phyloP scores from a whole-genome alignment of 148 eudicot species.

The Amaranthus cruentus region DNA sequence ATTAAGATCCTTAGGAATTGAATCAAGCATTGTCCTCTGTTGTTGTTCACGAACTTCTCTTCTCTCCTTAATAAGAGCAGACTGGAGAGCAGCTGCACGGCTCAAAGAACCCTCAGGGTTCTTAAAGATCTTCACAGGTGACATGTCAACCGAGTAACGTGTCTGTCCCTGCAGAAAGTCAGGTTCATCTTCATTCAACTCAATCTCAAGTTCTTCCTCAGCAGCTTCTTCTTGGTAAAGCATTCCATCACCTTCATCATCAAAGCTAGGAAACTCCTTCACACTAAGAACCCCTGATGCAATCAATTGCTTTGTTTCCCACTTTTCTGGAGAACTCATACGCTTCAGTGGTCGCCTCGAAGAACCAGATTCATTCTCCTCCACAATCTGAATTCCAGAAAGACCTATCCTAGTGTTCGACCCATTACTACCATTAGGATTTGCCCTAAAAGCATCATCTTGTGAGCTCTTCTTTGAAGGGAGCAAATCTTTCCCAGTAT shows the following conservation, averaged over 20 bases:
- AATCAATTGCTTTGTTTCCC: constrained; percentile 87
- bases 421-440: constrained; percentile 41
- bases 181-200: constrained; percentile 87
- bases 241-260: constrained; percentile 73
- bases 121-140: constrained; percentile 85
- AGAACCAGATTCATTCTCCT: constrained; percentile 49
- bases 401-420: constrained; percentile 53
- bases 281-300: constrained; percentile 80
- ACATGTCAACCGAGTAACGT: constrained; percentile 72
- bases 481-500: constrained; percentile 68
- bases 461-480: constrained; percentile 59
- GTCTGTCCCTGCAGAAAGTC: constrained; percentile 75
- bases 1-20: constrained; percentile 92
- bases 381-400: constrained; percentile 66
- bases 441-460: constrained; percentile 41
- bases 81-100: constrained; percentile 84
- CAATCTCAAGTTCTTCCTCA: constrained; percentile 88
- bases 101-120: constrained; percentile 94
- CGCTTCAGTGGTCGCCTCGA: constrained; percentile 72
- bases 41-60: constrained; percentile 89
- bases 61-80: constrained; percentile 83
- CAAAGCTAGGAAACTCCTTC: constrained; percentile 64
- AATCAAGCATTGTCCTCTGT: constrained; percentile 83
- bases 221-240: constrained; percentile 78
- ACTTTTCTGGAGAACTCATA: constrained; percentile 88